Evolutionary conservation across 192 early-diverging fungal species (phyloP).

Genomic region (Backusella mclennaniae): DNA sequence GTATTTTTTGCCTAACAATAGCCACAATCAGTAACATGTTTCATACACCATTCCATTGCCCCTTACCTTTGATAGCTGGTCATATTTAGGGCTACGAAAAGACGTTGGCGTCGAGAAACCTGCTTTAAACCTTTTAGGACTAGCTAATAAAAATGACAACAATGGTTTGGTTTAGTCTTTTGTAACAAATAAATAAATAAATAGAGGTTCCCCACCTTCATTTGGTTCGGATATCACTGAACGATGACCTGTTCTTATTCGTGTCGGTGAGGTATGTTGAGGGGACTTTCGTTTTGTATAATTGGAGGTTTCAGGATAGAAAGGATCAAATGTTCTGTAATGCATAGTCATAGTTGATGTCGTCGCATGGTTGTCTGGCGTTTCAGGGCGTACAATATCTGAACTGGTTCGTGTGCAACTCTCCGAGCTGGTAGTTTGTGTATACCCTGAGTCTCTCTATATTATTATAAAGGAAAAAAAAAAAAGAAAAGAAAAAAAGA

Average conservation of each 20-base stretch:
- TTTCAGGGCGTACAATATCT: not conserved
- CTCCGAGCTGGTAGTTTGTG: not conserved
- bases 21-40: not conserved
- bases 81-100: not conserved
- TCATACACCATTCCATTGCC: not conserved
- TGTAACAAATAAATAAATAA: not conserved
- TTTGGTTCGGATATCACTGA: not conserved
- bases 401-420: not conserved
- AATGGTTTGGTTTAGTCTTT: not conserved
- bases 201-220: not conserved
- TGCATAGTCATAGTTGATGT: not conserved
- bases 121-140: not conserved
- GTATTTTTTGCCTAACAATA: not conserved
- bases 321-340: not conserved
- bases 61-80: not conserved
- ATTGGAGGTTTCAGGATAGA: not conserved
- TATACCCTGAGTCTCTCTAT: not conserved
- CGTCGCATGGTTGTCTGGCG: not conserved
- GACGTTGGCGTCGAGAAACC: not conserved
- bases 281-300: not conserved
- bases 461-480: not conserved
- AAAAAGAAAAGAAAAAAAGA: no score
- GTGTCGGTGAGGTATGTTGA: not conserved
- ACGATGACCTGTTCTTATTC: not conserved
- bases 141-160: not conserved